Evolutionary conservation across 2,329 filamentous ascomycete genomes (phyloP).

Genomic region (Xylaria polymorpha): DNA sequence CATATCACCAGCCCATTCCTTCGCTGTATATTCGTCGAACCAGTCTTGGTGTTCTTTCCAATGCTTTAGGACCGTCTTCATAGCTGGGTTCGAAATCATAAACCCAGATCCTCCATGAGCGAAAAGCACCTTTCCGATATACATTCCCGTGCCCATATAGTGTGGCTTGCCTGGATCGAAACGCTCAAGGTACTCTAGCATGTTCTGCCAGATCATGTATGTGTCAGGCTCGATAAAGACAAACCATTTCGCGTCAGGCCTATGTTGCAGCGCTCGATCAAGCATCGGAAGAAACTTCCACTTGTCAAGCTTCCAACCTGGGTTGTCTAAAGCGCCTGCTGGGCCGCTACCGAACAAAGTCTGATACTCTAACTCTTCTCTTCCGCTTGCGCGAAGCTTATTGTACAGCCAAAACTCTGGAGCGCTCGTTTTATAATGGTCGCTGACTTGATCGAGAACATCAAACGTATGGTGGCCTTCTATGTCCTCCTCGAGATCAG

Average conservation of each 20-base stretch:
- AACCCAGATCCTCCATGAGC: slow-evolving; percentile 53
- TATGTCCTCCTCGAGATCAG: slow-evolving; percentile 37
- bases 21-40: slow-evolving; percentile 31
- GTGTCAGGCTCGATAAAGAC: slow-evolving; percentile 55
- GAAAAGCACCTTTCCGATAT: slow-evolving; percentile 47
- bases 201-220: slow-evolving; percentile 51
- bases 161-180: slow-evolving; percentile 46
- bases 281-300: slow-evolving; percentile 58
- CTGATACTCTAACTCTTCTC: slow-evolving; percentile 45
- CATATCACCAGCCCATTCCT: slow-evolving; percentile 40
- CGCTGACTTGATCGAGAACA: slow-evolving; percentile 29
- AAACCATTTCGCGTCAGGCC: slow-evolving; percentile 53
- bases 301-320: slow-evolving; percentile 54
- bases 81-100: slow-evolving; percentile 50
- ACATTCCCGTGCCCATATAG: slow-evolving; percentile 52
- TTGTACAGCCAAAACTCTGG: slow-evolving; percentile 44
- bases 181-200: slow-evolving; percentile 48
- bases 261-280: slow-evolving; percentile 49
- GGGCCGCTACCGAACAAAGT: slow-evolving; percentile 50
- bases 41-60: slow-evolving; percentile 28
- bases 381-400: slow-evolving; percentile 22
- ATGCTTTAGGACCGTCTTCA: slow-evolving; percentile 44
- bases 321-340: slow-evolving; percentile 50
- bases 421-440: slow-evolving; percentile 16
- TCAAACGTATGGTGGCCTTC: slow-evolving; percentile 33